Evolutionary conservation across 345 rosid species (phyloP).

Genomic region (Salix brachista): DNA sequence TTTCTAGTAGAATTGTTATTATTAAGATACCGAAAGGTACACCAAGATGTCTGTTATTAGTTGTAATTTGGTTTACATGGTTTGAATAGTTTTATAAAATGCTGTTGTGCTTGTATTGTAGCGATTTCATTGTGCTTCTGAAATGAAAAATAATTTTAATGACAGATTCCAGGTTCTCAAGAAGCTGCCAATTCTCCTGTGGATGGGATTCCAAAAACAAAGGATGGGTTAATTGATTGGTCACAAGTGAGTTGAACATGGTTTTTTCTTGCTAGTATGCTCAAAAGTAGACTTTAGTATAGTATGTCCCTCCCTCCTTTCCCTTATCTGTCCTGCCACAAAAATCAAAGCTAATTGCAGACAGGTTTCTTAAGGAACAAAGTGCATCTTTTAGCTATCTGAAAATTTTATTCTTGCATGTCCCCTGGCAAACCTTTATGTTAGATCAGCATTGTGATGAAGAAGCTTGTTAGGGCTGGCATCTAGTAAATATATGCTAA

Average conservation of each 20-base stretch:
- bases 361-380: not conserved
- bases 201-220: slow-evolving; percentile 66
- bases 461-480: not conserved
- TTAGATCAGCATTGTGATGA: not conserved
- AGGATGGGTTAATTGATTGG: slow-evolving; percentile 85
- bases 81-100: not conserved
- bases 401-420: not conserved
- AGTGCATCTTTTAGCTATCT: not conserved
- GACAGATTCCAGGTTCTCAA: slow-evolving; percentile 73
- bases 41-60: not conserved
- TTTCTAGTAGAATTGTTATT: not conserved
- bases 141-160: not conserved
- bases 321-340: not conserved
- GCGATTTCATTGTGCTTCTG: not conserved
- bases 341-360: not conserved
- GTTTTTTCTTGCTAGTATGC: not conserved
- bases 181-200: slow-evolving; percentile 53
- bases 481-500: no score
- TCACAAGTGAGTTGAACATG: slow-evolving; percentile 48
- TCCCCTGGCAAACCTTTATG: not conserved
- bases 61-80: not conserved
- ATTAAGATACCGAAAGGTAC: not conserved
- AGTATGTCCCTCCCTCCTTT: not conserved
- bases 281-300: not conserved
- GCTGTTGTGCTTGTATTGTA: not conserved